phyloP scores from a whole-genome alignment of 2,329 filamentous ascomycete species.

The Colletotrichum neosansevieriae region DNA sequence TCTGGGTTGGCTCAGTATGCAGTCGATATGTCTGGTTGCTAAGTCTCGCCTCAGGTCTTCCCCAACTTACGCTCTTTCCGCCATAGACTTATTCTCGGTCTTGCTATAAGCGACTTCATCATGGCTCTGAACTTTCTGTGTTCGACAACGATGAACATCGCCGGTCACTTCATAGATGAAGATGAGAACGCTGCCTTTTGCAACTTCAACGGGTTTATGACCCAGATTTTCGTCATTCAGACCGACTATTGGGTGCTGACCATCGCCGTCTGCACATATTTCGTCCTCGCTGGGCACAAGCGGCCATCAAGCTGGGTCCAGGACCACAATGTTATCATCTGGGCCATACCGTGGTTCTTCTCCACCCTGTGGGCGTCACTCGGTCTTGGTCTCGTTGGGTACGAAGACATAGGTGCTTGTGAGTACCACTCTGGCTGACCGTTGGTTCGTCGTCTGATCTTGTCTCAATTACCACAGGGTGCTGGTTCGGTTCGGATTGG shows the following conservation, averaged over 20 bases:
- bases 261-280: slow-evolving; percentile 56
- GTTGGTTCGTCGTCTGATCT: neutral
- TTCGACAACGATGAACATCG: slow-evolving; percentile 51
- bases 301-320: slow-evolving; percentile 52
- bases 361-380: slow-evolving; percentile 51
- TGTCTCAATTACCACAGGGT: slow-evolving; percentile 44
- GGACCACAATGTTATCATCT: slow-evolving; percentile 48
- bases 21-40: neutral
- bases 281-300: slow-evolving; percentile 54
- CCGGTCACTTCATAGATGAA: slow-evolving; percentile 47
- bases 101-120: slow-evolving; percentile 54
- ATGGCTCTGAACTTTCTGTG: slow-evolving; percentile 56
- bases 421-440: neutral
- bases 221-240: slow-evolving; percentile 57
- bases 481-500: slow-evolving; percentile 56
- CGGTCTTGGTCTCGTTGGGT: slow-evolving; percentile 47
- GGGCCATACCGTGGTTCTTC: slow-evolving; percentile 52
- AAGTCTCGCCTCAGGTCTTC: slow-evolving; percentile 48
- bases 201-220: slow-evolving; percentile 56
- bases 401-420: slow-evolving; percentile 51
- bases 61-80: slow-evolving; percentile 52
- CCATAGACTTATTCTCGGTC: slow-evolving; percentile 54
- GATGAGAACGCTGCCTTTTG: slow-evolving; percentile 49
- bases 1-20: slow-evolving; percentile 44
- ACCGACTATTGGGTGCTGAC: slow-evolving; percentile 58